Conservation (phyloP, 306 rosid genomes). For the Purshia tridentata region DNA sequence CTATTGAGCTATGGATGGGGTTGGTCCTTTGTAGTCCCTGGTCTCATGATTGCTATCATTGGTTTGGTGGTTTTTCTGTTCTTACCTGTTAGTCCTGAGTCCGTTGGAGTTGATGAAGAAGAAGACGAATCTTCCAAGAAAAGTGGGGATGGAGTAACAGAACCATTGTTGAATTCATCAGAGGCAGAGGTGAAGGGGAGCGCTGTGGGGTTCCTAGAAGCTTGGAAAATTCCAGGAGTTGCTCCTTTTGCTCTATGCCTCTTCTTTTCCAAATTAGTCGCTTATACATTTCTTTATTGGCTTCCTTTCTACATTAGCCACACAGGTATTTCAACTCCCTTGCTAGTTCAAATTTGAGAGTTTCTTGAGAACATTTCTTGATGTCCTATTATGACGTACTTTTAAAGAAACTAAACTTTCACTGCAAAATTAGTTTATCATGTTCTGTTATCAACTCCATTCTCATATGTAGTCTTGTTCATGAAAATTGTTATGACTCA, state of each 20-base stretch:
- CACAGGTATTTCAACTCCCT: slow-evolving; percentile 58
- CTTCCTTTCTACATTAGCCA: slow-evolving; percentile 90
- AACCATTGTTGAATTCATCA: slow-evolving; percentile 53
- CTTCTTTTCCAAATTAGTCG: slow-evolving; percentile 93
- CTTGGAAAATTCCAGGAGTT: slow-evolving; percentile 98
- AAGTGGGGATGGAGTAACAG: slow-evolving; percentile 45
- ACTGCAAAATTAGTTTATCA: background rate
- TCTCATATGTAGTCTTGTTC: background rate
- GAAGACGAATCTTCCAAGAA: slow-evolving; percentile 52
- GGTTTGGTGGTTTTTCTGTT: slow-evolving; percentile 68
- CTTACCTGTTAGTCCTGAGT: slow-evolving; percentile 70
- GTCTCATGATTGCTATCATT: slow-evolving; percentile 52
- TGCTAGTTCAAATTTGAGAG: background rate
- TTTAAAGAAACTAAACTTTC: background rate
- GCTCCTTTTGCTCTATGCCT: slow-evolving; percentile 95
- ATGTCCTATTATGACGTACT: background rate
- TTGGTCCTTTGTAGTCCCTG: slow-evolving; percentile 90
- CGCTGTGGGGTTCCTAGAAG: slow-evolving; percentile 89
- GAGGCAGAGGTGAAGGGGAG: slow-evolving; percentile 35
- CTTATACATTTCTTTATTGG: slow-evolving; percentile 99
- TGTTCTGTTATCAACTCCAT: too few relatives aligned
- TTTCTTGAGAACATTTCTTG: background rate
- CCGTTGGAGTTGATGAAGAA: slow-evolving; percentile 60
- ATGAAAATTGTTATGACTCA: background rate
- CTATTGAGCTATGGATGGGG: slow-evolving; percentile 92